Evolutionary conservation across 192 early-diverging fungal species (phyloP).

Genomic region (Jimgerdemannia flammicorona): DNA sequence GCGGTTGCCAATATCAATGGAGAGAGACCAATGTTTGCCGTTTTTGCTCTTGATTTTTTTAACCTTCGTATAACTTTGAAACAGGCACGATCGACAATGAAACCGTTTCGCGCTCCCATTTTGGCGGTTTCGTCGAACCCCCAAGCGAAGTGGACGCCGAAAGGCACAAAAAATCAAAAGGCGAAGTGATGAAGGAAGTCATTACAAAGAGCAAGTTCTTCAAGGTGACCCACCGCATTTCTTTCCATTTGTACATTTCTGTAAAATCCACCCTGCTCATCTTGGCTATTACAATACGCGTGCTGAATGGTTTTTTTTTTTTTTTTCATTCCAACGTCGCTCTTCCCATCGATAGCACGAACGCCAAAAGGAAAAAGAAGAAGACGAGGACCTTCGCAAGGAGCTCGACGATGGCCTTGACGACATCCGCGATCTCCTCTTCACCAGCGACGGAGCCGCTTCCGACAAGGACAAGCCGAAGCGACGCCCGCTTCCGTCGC

Average conservation of each 20-base stretch:
- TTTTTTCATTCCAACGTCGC: too few relatives aligned
- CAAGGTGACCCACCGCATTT: slow-evolving; percentile 45
- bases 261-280: not conserved
- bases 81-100: slow-evolving; percentile 56
- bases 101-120: slow-evolving; percentile 74
- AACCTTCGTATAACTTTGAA: not conserved
- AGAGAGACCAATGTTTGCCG: too few relatives aligned
- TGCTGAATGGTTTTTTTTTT: too few relatives aligned
- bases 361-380: slow-evolving; percentile 83
- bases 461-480: slow-evolving; percentile 31
- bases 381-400: slow-evolving; percentile 74
- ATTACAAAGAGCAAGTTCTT: slow-evolving; percentile 96
- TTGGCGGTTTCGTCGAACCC: slow-evolving; percentile 83
- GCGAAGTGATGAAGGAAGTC: slow-evolving; percentile 96
- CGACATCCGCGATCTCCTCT: slow-evolving; percentile 71
- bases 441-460: slow-evolving; percentile 32
- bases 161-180: slow-evolving; percentile 76
- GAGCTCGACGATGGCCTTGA: slow-evolving; percentile 91
- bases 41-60: too few relatives aligned
- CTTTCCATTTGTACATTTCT: not conserved
- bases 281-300: not conserved
- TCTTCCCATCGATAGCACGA: slow-evolving; percentile 47
- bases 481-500: slow-evolving; percentile 37
- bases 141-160: slow-evolving; percentile 20
- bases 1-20: too few relatives aligned